Percentiles rank a stretch among this genome's conserved stretches.
phyloP scores from a whole-genome alignment of 225 moss, liverwort and hornwort genomes.

The Asterella californica region DNA sequence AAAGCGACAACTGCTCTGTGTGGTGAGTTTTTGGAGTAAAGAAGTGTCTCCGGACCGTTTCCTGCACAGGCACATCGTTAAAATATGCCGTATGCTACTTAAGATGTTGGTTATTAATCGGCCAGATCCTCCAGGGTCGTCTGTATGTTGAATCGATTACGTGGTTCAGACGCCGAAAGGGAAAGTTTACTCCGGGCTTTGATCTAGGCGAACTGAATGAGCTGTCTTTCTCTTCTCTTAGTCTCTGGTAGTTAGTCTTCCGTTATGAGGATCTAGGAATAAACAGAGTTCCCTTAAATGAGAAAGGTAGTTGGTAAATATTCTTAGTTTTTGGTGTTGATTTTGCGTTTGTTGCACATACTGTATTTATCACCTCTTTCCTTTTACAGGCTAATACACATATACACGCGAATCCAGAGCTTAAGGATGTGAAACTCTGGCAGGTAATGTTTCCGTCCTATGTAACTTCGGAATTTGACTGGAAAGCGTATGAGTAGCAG shows the following conservation, averaged over 20 bases:
- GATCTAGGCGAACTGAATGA: neutral
- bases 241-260: neutral
- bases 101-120: too few relatives aligned
- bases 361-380: neutral
- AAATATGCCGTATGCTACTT: too few relatives aligned
- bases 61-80: too few relatives aligned
- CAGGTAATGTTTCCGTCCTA: slow-evolving; percentile 46
- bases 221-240: neutral
- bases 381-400: slow-evolving; percentile 83
- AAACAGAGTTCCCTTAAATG: neutral
- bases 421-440: slow-evolving; percentile 98
- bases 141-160: neutral
- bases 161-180: too few relatives aligned
- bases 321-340: neutral
- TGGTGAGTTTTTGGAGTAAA: slow-evolving; percentile 46
- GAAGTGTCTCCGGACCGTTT: neutral
- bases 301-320: neutral
- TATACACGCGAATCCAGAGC: slow-evolving; percentile 91
- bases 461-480: neutral
- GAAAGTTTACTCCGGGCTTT: neutral
- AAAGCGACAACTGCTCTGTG: slow-evolving; percentile 94
- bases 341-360: neutral
- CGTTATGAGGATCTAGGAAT: neutral
- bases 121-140: neutral
- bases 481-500: neutral